Evolutionary conservation across 495 filamentous ascomycete species (phyloP).

Genomic region (Neurospora sp.): DNA sequence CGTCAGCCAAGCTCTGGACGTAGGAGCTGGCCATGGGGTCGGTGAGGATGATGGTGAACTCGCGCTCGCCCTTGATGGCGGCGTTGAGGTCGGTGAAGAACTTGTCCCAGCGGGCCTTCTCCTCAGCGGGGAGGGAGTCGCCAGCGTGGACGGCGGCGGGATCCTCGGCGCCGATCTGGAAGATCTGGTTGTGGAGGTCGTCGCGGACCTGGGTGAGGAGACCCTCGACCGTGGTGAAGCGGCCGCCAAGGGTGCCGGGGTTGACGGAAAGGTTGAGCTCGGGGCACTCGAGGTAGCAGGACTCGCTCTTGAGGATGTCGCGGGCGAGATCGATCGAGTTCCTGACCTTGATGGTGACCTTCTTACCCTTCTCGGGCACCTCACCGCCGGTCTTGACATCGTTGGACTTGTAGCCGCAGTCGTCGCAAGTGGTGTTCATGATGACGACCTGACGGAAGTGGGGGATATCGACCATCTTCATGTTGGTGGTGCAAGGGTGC

Average conservation of each 20-base stretch:
- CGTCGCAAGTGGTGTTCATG: conserved; percentile 77
- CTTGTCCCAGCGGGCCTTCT: conserved; percentile 59
- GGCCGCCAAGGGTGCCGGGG: conserved; percentile 87
- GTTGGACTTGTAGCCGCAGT: conserved; percentile 89
- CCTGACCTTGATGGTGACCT: conserved; percentile 68
- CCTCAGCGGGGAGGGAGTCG: conserved; percentile 57
- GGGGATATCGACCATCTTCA: conserved; percentile 94
- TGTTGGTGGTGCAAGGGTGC: conserved; percentile 71
- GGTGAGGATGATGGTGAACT: conserved; percentile 76
- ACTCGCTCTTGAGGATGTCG: conserved; percentile 95
- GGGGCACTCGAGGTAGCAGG: conserved; percentile 70
- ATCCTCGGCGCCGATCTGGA: conserved; percentile 50
- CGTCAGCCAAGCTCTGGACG: conserved; percentile 72
- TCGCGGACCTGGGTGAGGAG: conserved; percentile 87
- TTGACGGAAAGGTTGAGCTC: conserved; percentile 77
- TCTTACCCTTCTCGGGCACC: conserved; percentile 77
- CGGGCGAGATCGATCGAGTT: conserved; percentile 68
- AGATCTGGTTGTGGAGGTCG: conserved; percentile 77
- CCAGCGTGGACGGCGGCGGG: conserved; percentile 10
- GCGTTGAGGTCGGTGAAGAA: conserved; percentile 70
- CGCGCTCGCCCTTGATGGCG: conserved; percentile 71
- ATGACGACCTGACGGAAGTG: conserved; percentile 93
- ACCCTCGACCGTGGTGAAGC: conserved; percentile 94
- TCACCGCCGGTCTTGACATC: conserved; percentile 95
- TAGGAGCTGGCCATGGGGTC: conserved; percentile 89